Evolutionary conservation across 140 eudicot species (phyloP).

Genomic region (Flaveria floridana): DNA sequence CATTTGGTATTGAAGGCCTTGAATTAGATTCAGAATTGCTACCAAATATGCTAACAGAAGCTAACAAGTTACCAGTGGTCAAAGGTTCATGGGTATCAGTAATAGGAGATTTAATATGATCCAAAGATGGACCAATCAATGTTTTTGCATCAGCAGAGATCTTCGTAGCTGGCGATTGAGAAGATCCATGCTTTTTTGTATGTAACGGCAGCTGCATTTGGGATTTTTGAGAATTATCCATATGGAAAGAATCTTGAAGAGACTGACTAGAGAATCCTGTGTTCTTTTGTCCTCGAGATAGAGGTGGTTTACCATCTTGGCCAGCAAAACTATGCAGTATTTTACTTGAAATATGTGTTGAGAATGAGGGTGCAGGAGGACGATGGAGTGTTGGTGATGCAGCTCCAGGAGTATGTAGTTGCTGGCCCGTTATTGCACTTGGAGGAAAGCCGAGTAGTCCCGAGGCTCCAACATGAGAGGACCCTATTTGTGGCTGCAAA

Average conservation of each 20-base stretch:
- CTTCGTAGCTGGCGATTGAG: conserved; percentile 32
- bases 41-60: conserved; percentile 44
- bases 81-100: conserved; percentile 41
- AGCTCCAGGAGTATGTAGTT: conserved; percentile 36
- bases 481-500: conserved; percentile 41
- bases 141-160: conserved; percentile 31
- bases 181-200: conserved; percentile 34
- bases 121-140: conserved; percentile 33
- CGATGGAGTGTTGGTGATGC: conserved; percentile 43
- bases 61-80: conserved; percentile 46
- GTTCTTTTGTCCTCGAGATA: conserved; percentile 31
- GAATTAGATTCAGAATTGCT: conserved; percentile 21
- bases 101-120: conserved; percentile 34
- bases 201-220: conserved; percentile 29
- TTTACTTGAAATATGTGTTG: conserved; percentile 35
- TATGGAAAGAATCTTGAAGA: conserved; percentile 36
- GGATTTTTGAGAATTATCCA: conserved; percentile 32
- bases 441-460: conserved; percentile 32
- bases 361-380: conserved; percentile 43
- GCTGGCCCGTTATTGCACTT: conserved; percentile 36
- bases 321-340: conserved; percentile 22
- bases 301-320: conserved; percentile 52
- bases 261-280: conserved; percentile 29
- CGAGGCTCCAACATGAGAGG: conserved; percentile 32
- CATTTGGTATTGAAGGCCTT: conserved; percentile 37